A percentile compares a stretch with the other conserved stretches of the same genome.
phyloP scores from a whole-genome alignment of 352 stramenopile species.

The Phytophthora brassicae region DNA sequence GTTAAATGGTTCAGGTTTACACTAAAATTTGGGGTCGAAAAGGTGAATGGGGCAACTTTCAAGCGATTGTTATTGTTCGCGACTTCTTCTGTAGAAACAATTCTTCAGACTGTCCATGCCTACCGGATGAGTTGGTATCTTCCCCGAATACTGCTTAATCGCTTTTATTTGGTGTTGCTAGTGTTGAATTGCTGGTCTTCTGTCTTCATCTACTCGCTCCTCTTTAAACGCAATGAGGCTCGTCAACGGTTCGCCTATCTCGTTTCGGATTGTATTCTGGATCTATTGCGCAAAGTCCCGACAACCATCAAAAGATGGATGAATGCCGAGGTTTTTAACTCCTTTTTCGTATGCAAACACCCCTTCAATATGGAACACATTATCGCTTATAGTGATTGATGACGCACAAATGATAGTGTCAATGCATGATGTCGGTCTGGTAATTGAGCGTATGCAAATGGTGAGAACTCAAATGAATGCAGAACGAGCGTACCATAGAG shows the following conservation, averaged over 20 bases:
- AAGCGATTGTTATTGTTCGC: neutral
- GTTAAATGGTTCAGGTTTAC: neutral
- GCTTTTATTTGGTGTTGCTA: slow-evolving; percentile 21
- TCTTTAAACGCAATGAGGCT: no score
- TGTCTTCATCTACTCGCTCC: no score
- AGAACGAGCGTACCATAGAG: neutral
- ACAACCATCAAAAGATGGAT: no score
- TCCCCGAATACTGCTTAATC: slow-evolving; percentile 21
- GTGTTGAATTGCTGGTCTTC: no score
- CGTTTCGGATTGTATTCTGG: no score
- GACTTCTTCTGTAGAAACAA: slow-evolving; percentile 13
- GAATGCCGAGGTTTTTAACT: slow-evolving; percentile 49
- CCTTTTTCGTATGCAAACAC: slow-evolving; percentile 47
- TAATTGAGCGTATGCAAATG: slow-evolving; percentile 9
- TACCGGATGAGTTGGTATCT: slow-evolving; percentile 22
- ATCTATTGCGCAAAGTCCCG: no score
- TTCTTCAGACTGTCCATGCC: slow-evolving; percentile 12
- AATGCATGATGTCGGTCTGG: slow-evolving; percentile 18
- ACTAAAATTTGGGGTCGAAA: neutral
- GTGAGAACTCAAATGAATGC: slow-evolving; percentile 7
- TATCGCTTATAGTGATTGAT: slow-evolving; percentile 29
- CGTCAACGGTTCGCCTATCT: no score
- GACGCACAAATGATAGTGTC: slow-evolving; percentile 12
- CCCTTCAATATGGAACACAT: slow-evolving; percentile 28
- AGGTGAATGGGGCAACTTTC: neutral